phyloP scores from a whole-genome alignment of 225 moss, liverwort and hornwort genomes.

The Marchantia polymorpha region DNA sequence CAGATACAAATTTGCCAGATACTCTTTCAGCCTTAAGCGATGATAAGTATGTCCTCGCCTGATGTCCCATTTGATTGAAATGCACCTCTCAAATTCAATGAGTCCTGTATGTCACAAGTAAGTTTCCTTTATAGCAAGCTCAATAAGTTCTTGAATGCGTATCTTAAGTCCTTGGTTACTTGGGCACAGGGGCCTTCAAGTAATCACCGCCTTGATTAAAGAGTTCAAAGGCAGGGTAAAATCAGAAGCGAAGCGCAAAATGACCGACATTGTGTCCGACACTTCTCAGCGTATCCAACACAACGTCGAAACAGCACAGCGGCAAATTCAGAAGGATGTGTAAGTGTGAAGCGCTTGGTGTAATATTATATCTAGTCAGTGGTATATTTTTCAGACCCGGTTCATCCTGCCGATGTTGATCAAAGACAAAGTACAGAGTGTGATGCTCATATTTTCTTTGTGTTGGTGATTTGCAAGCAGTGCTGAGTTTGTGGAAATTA shows the following conservation, averaged over 20 bases:
- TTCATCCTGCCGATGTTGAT: neutral
- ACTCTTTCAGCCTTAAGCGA: neutral
- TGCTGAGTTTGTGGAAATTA: slow-evolving; percentile 23
- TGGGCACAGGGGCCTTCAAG: slow-evolving; percentile 23
- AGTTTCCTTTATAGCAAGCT: neutral
- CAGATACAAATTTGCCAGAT: neutral
- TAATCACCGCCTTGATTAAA: slow-evolving; percentile 30
- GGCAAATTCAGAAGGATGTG: slow-evolving; percentile 33
- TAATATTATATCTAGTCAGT: neutral
- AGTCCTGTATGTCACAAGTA: neutral
- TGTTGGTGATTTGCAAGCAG: slow-evolving; percentile 13
- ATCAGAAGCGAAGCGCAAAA: slow-evolving; percentile 24
- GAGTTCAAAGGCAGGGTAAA: slow-evolving; percentile 35
- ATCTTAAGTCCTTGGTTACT: neutral
- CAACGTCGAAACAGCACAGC: slow-evolving; percentile 26
- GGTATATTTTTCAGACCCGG: neutral
- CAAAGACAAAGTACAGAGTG: neutral
- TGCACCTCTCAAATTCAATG: neutral
- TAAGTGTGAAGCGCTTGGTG: slow-evolving; percentile 11
- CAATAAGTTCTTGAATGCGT: neutral
- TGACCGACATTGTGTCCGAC: slow-evolving; percentile 21
- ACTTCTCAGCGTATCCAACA: slow-evolving; percentile 26
- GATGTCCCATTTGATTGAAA: neutral
- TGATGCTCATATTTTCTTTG: neutral
- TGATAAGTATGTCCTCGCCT: neutral